Evolutionary conservation across 164 flowering plant genomes (phyloP).

Genomic region (Piper longum): DNA sequence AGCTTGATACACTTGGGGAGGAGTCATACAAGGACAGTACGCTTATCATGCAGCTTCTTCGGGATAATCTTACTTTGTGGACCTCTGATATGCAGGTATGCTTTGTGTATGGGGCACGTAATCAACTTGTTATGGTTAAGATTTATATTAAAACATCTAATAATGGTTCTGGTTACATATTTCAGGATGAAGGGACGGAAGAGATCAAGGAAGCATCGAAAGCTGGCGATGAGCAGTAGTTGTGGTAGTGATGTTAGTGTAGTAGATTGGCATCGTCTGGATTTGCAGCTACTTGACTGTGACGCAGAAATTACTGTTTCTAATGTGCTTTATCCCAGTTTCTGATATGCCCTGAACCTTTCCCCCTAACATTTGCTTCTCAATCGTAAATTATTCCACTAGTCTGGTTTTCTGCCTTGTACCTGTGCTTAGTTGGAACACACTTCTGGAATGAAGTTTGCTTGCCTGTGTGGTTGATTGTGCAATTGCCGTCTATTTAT

Average conservation of each 20-base stretch:
- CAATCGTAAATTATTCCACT: too few species aligned
- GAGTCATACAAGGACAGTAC: constrained; percentile 88
- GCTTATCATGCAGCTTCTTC: constrained; percentile 83
- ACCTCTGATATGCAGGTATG: constrained; percentile 80
- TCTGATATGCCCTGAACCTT: too few species aligned
- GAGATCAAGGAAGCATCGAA: constrained; percentile 30
- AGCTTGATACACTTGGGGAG: constrained; percentile 77
- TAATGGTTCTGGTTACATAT: neutral
- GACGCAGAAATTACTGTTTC: neutral
- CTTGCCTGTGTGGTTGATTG: too few species aligned
- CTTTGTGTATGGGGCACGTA: too few species aligned
- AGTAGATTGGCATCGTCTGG: constrained; percentile 8
- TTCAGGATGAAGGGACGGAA: neutral
- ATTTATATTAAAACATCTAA: neutral
- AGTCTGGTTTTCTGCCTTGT: too few species aligned
- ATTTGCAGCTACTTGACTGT: constrained; percentile 3
- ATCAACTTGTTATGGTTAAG: neutral
- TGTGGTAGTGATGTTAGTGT: neutral
- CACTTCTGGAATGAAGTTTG: too few species aligned
- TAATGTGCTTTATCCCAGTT: too few species aligned
- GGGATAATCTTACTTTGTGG: constrained; percentile 83
- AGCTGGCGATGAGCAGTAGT: constrained; percentile 21
- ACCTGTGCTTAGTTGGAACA: too few species aligned
- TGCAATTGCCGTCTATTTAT: too few species aligned
- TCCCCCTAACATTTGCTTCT: too few species aligned